Percentiles rank a stretch among this genome's conserved stretches.
These are phyloP conservation scores for Nothomitra cinnamomea DNA, from an alignment of 2,329 filamentous ascomycete genomes.

Conservation along the genomic window DNA sequence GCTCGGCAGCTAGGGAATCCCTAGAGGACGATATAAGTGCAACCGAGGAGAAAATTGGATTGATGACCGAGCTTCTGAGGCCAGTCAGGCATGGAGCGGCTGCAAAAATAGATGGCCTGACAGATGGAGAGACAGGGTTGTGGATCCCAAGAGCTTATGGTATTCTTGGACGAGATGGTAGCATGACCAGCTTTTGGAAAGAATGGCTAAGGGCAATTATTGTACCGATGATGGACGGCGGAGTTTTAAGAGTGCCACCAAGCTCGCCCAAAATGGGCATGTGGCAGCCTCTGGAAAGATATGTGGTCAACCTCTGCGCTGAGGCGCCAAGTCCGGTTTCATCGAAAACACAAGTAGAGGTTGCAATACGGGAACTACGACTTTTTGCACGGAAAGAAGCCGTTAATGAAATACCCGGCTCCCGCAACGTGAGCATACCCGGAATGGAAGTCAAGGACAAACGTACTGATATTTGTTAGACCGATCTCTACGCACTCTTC, in stretches of 20 bases:
- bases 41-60: conserved; percentile 88
- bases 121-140: conserved; percentile 83
- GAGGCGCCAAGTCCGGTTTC: conserved; percentile 84
- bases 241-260: conserved; percentile 62
- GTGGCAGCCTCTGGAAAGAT: conserved; percentile 93
- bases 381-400: conserved; percentile 90
- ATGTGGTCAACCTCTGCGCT: conserved; percentile 91
- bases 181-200: conserved; percentile 87
- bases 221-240: conserved; percentile 90
- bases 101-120: conserved; percentile 92
- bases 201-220: conserved; percentile 89
- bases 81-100: conserved; percentile 87
- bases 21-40: conserved; percentile 89
- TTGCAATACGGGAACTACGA: conserved; percentile 74
- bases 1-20: conserved; percentile 61
- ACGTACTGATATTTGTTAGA: conserved; percentile 22
- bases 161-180: conserved; percentile 69
- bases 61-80: conserved; percentile 92
- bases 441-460: not conserved
- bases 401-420: conserved; percentile 79
- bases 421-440: conserved; percentile 43
- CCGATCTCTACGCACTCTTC: conserved; percentile 86
- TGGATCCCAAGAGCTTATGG: conserved; percentile 94
- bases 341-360: conserved; percentile 89
- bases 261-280: conserved; percentile 81